These are phyloP conservation scores for Capsicum pubescens DNA, from an alignment of 257 asterid genomes.

Conservation along the genomic window DNA sequence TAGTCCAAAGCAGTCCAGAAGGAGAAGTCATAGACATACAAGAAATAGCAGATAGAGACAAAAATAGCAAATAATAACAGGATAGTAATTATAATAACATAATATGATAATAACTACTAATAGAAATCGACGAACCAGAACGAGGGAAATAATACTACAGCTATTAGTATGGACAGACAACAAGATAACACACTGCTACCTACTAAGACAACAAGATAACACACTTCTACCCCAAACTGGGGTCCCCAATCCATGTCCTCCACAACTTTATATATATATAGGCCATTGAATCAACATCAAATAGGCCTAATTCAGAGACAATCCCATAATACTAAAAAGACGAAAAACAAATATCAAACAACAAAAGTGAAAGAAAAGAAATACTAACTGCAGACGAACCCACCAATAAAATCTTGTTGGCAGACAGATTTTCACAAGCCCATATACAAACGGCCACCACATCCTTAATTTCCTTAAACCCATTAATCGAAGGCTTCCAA, in stretches of 20 bases:
- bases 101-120: too few relatives aligned
- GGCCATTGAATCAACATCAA: not conserved
- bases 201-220: not conserved
- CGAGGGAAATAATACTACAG: not conserved
- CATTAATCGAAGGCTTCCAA: slow-evolving; percentile 50
- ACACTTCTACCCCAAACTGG: not conserved
- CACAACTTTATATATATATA: not conserved
- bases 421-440: slow-evolving; percentile 41
- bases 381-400: slow-evolving; percentile 64
- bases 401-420: slow-evolving; percentile 41
- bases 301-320: not conserved
- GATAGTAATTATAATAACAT: too few relatives aligned
- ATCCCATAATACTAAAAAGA: not conserved
- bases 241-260: too few relatives aligned
- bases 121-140: too few relatives aligned
- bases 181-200: too few relatives aligned
- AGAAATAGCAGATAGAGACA: too few relatives aligned
- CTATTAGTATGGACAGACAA: not conserved
- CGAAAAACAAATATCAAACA: not conserved
- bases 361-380: not conserved
- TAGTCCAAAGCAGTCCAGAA: too few relatives aligned
- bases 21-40: too few relatives aligned
- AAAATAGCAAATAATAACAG: too few relatives aligned
- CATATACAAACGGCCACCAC: slow-evolving; percentile 59
- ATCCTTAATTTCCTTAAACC: slow-evolving; percentile 49